phyloP scores from a whole-genome alignment of 306 rosid species.

The Sicyos baderoa region DNA sequence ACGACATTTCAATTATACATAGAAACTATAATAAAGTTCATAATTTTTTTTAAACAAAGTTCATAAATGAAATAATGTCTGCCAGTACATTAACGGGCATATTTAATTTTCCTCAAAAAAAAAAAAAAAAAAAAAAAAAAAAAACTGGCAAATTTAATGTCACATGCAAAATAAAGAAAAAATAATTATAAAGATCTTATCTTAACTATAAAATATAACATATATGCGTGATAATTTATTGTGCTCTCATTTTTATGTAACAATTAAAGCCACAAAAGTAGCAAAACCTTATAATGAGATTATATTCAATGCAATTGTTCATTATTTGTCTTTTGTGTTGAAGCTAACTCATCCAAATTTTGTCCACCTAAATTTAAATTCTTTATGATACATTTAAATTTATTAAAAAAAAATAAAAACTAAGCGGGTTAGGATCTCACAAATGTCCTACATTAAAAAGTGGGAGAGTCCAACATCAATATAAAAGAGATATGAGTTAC shows the following conservation, averaged over 20 bases:
- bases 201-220: neutral
- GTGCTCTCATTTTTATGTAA: neutral
- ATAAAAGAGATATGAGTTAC: too few relatives aligned
- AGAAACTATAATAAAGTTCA: neutral
- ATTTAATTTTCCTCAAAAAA: conserved; percentile 6
- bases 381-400: neutral
- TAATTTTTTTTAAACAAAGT: neutral
- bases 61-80: conserved; percentile 11
- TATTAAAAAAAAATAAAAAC: too few relatives aligned
- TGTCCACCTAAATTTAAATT: neutral
- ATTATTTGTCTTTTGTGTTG: neutral
- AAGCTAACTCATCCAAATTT: neutral
- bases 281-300: neutral
- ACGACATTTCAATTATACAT: neutral
- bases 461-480: too few relatives aligned
- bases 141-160: too few relatives aligned
- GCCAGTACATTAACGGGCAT: neutral
- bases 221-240: neutral
- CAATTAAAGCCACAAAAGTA: conserved; percentile 14
- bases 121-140: neutral
- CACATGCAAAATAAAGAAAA: too few relatives aligned
- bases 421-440: too few relatives aligned
- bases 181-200: conserved; percentile 4
- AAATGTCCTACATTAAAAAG: too few relatives aligned
- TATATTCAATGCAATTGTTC: neutral